phyloP scores from a whole-genome alignment of 129 eudicot species.

The Flaveria sonorensis region DNA sequence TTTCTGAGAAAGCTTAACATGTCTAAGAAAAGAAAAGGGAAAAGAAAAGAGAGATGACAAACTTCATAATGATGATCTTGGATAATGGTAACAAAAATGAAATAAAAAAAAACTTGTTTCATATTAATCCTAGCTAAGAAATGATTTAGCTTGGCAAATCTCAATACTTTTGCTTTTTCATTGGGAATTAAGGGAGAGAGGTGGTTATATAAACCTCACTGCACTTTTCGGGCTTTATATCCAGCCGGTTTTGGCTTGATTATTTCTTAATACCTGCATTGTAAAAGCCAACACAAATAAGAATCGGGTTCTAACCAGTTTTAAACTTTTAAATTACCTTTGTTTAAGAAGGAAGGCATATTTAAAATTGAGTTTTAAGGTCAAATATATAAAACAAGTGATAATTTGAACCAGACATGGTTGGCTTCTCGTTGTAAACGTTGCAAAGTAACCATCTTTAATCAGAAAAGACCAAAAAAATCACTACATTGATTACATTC shows the following conservation, averaged over 20 bases:
- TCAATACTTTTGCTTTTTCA: conserved; percentile 20
- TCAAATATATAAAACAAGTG: too few species aligned
- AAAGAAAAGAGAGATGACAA: neutral
- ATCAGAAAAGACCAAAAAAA: neutral
- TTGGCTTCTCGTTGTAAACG: neutral
- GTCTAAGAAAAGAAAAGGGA: neutral
- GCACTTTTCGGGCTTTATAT: conserved; percentile 71
- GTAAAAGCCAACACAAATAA: conserved; percentile 21
- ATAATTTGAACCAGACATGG: neutral
- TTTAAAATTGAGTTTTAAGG: neutral
- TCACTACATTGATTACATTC: neutral
- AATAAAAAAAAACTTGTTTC: conserved; percentile 9
- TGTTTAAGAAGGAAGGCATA: neutral
- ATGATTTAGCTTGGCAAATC: conserved; percentile 18
- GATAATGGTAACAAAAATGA: conserved; percentile 10
- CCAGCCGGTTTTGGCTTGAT: conserved; percentile 72
- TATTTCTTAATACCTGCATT: conserved; percentile 68
- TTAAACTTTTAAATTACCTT: neutral
- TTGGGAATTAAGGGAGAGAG: conserved; percentile 23
- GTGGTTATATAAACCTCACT: conserved; percentile 43
- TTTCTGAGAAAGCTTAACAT: conserved; percentile 17
- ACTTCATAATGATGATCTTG: conserved; percentile 9
- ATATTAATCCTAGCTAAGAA: conserved; percentile 27
- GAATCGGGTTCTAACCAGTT: neutral
- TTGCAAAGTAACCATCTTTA: neutral